Evolutionary conservation across 306 rosid species (phyloP).

Genomic region (Neltuma alba): DNA sequence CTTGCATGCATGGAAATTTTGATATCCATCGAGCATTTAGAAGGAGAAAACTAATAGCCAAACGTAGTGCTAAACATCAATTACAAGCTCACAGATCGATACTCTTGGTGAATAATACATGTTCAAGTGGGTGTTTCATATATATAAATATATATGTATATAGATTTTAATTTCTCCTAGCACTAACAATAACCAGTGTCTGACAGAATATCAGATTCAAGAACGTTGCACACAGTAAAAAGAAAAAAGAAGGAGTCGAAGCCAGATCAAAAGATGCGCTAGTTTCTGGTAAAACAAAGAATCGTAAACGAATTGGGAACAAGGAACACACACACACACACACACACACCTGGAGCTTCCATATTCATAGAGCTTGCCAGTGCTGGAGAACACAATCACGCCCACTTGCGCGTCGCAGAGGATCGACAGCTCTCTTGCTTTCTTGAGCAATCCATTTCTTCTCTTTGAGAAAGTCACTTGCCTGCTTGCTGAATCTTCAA

Average conservation of each 20-base stretch:
- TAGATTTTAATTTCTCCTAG: background rate
- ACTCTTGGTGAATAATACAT: too few relatives aligned
- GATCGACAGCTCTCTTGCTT: conserved; percentile 49
- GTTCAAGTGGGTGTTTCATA: too few relatives aligned
- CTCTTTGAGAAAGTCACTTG: conserved; percentile 56
- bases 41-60: background rate
- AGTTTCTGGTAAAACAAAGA: background rate
- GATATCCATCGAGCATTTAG: background rate
- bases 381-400: conserved; percentile 44
- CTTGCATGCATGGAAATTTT: background rate
- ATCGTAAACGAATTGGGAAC: background rate
- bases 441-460: conserved; percentile 47
- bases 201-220: background rate
- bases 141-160: too few relatives aligned
- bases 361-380: conserved; percentile 45
- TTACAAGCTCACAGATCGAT: background rate
- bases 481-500: conserved; percentile 39
- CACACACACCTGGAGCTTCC: conserved; percentile 37
- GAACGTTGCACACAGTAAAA: background rate
- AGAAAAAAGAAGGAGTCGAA: background rate
- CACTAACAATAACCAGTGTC: background rate
- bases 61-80: background rate
- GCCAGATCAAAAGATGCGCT: background rate
- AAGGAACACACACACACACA: background rate
- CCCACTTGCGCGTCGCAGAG: conserved; percentile 54